These are phyloP conservation scores for Acephala macrosclerotiorum DNA, from an alignment of 2,329 filamentous ascomycete genomes.

Conservation along the genomic window DNA sequence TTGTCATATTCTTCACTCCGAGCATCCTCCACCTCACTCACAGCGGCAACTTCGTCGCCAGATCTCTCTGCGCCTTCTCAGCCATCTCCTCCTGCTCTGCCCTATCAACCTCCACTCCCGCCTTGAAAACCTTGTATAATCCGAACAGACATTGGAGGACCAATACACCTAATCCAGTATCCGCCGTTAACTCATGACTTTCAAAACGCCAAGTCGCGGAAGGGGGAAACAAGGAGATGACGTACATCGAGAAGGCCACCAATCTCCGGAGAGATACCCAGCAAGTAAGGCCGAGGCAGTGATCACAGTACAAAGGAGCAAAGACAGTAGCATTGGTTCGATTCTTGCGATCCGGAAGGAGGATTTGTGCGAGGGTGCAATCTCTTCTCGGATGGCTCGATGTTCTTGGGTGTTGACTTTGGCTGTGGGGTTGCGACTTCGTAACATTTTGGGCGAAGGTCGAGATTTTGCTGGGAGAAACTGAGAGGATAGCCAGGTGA, in stretches of 20 bases:
- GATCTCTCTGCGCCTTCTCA: background rate
- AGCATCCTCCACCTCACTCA: background rate
- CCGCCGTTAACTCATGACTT: background rate
- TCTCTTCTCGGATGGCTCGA: conserved; percentile 1
- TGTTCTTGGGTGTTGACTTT: background rate
- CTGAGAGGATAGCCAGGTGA: background rate
- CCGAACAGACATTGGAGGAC: background rate
- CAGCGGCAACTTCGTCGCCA: background rate
- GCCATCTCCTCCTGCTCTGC: background rate
- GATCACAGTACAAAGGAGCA: background rate
- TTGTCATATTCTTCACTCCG: background rate
- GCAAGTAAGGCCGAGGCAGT: background rate
- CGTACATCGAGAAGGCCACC: background rate
- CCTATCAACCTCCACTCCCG: background rate
- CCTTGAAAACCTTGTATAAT: background rate
- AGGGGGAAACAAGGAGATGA: background rate
- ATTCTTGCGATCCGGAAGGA: background rate
- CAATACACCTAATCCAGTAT: background rate
- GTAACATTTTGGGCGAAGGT: background rate
- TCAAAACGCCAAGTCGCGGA: too few species aligned
- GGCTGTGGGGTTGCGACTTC: background rate
- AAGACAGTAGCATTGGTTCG: background rate
- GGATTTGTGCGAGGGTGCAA: background rate
- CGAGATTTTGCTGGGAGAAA: background rate
- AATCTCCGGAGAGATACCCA: background rate